phyloP scores from a whole-genome alignment of 202 grass and related monocot species.

The Dendrocalamus latiflorus region DNA sequence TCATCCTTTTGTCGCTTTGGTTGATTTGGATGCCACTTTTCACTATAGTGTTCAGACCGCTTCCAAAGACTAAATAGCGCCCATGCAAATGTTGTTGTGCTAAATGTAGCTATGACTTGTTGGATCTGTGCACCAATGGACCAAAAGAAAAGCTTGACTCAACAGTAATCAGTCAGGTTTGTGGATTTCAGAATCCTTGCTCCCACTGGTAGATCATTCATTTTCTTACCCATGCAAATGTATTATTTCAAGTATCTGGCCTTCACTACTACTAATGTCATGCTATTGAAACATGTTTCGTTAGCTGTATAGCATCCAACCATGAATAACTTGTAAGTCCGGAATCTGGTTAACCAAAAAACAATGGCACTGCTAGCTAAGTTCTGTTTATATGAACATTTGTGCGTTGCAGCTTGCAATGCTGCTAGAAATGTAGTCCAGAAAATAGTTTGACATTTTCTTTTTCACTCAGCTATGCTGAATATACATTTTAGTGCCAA shows the following conservation, averaged over 20 bases:
- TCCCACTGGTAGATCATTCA: background rate
- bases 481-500: background rate
- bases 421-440: background rate
- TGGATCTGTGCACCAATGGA: constrained; percentile 86
- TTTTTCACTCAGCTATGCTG: background rate
- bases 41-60: background rate
- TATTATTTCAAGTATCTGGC: background rate
- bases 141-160: constrained; percentile 94
- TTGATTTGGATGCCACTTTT: no score
- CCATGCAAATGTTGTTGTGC: constrained; percentile 1
- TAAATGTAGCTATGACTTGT: constrained; percentile 65
- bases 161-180: constrained; percentile 95
- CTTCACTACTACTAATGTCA: background rate
- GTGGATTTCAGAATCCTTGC: constrained; percentile 10
- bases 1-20: no score
- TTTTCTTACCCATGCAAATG: constrained; percentile 13
- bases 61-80: background rate
- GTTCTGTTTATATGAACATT: background rate
- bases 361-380: background rate
- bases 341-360: background rate
- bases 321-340: background rate
- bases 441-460: background rate
- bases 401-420: background rate
- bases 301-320: background rate
- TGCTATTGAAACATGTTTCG: background rate